These are phyloP conservation scores for Amanita phalloides DNA, from an alignment of 768 basidiomycete genomes.

Conservation along the genomic window DNA sequence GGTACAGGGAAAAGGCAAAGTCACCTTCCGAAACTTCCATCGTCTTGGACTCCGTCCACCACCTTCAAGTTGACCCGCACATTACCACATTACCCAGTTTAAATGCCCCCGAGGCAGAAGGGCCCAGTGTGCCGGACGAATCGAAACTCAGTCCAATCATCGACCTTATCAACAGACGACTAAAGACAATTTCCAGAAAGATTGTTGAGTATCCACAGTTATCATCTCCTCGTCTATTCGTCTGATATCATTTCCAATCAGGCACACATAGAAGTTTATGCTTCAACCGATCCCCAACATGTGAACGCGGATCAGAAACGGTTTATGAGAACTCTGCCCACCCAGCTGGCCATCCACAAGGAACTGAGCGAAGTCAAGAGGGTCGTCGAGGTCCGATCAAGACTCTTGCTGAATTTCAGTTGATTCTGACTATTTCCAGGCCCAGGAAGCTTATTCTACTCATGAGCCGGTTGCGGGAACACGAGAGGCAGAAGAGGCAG, in stretches of 20 bases:
- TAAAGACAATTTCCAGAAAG: slow-evolving; percentile 74
- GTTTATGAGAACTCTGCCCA: slow-evolving; percentile 58
- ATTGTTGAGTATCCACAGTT: slow-evolving; percentile 40
- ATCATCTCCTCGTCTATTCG: neutral
- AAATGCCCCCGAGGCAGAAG: slow-evolving; percentile 31
- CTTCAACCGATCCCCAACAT: slow-evolving; percentile 52
- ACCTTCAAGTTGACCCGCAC: slow-evolving; percentile 39
- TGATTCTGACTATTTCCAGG: slow-evolving; percentile 23
- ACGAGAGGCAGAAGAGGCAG: slow-evolving; percentile 43
- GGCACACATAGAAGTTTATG: slow-evolving; percentile 68
- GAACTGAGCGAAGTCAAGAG: slow-evolving; percentile 81
- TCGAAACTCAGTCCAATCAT: slow-evolving; percentile 57
- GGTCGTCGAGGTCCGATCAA: slow-evolving; percentile 57
- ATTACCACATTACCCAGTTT: slow-evolving; percentile 33
- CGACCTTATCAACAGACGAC: slow-evolving; percentile 70
- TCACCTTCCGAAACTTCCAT: slow-evolving; percentile 20
- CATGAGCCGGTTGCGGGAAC: slow-evolving; percentile 46
- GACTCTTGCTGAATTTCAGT: neutral
- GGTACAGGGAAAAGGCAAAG: slow-evolving; percentile 43
- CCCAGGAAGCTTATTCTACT: slow-evolving; percentile 50
- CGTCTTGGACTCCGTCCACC: neutral
- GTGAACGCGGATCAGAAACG: slow-evolving; percentile 86
- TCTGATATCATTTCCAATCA: slow-evolving; percentile 19
- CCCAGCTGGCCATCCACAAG: slow-evolving; percentile 67
- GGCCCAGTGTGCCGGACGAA: slow-evolving; percentile 35